phyloP scores from a whole-genome alignment of 495 filamentous ascomycete species.

The Trichocladium uniseriatum region DNA sequence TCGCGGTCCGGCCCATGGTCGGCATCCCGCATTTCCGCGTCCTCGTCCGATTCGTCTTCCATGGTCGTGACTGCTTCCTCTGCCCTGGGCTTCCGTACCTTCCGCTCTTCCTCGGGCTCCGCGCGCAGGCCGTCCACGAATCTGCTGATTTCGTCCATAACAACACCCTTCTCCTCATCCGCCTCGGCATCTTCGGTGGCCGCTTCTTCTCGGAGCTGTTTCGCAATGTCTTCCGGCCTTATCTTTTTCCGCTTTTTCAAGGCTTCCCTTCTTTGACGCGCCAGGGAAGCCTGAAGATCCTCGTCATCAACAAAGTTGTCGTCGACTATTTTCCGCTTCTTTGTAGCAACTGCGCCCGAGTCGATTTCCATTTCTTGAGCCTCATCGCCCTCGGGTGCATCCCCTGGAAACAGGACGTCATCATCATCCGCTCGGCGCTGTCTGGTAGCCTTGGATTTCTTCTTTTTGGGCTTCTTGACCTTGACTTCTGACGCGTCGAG shows the following conservation, averaged over 20 bases:
- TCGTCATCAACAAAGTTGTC: slow-evolving; percentile 81
- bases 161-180: slow-evolving; percentile 57
- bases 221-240: slow-evolving; percentile 76
- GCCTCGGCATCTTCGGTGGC: slow-evolving; percentile 27
- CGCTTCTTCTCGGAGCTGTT: slow-evolving; percentile 68
- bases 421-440: slow-evolving; percentile 64
- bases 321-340: slow-evolving; percentile 58
- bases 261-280: slow-evolving; percentile 66
- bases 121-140: slow-evolving; percentile 78
- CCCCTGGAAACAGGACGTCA: slow-evolving; percentile 54
- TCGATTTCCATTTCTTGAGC: slow-evolving; percentile 72
- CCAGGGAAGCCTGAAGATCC: slow-evolving; percentile 77
- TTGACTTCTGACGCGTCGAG: slow-evolving; percentile 77
- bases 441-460: slow-evolving; percentile 69
- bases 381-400: slow-evolving; percentile 29
- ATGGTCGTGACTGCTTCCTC: slow-evolving; percentile 37
- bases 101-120: slow-evolving; percentile 56
- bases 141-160: slow-evolving; percentile 91
- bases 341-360: slow-evolving; percentile 34
- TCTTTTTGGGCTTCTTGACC: slow-evolving; percentile 89
- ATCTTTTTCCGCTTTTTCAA: slow-evolving; percentile 84
- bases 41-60: slow-evolving; percentile 41
- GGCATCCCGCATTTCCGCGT: slow-evolving; percentile 49
- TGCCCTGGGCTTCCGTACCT: slow-evolving; percentile 34
- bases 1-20: slow-evolving; percentile 32